Evolutionary conservation across 1,139 yeast genomes (phyloP).

Genomic region (Lodderomyces jiufengensis): DNA sequence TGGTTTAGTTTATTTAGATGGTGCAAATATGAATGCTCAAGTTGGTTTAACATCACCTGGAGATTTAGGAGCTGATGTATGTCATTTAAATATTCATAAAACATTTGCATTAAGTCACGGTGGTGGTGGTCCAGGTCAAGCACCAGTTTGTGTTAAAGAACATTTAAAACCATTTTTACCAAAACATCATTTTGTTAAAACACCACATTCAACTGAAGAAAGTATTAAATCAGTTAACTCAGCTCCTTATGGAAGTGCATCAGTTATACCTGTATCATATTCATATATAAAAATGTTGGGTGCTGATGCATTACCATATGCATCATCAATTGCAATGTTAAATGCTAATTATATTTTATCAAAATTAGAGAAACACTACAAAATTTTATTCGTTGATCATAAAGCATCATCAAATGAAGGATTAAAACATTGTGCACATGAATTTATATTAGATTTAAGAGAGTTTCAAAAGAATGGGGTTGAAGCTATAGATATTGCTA

Average conservation of each 20-base stretch:
- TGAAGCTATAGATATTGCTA: conserved; percentile 95
- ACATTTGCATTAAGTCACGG: conserved; percentile 98
- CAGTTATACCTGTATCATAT: conserved; percentile 89
- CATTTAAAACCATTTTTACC: conserved; percentile 86
- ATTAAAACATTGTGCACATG: conserved; percentile 89
- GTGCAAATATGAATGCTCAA: conserved; percentile 99
- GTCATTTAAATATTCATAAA: conserved; percentile 94
- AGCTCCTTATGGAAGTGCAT: conserved; percentile 95
- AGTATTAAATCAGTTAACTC: conserved; percentile 81
- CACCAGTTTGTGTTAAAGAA: conserved; percentile 89
- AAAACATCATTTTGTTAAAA: conserved; percentile 59
- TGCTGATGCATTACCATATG: conserved; percentile 74
- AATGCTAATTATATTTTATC: conserved; percentile 95
- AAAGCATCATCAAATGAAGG: conserved; percentile 33
- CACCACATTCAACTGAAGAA: conserved; percentile 51
- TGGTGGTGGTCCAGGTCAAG: conserved; percentile 99
- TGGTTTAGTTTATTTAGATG: conserved; percentile 96
- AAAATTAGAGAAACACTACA: conserved; percentile 65
- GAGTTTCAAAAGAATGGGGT: conserved; percentile 77
- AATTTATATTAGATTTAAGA: conserved; percentile 87
- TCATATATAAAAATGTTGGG: conserved; percentile 95
- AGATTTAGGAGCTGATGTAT: conserved; percentile 97
- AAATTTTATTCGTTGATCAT: conserved; percentile 68
- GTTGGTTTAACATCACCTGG: conserved; percentile 98
- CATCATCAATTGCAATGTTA: conserved; percentile 84